These are phyloP conservation scores for Phyllosticta paracitricarpa DNA, from an alignment of 2,329 filamentous ascomycete genomes.

Conservation along the genomic window DNA sequence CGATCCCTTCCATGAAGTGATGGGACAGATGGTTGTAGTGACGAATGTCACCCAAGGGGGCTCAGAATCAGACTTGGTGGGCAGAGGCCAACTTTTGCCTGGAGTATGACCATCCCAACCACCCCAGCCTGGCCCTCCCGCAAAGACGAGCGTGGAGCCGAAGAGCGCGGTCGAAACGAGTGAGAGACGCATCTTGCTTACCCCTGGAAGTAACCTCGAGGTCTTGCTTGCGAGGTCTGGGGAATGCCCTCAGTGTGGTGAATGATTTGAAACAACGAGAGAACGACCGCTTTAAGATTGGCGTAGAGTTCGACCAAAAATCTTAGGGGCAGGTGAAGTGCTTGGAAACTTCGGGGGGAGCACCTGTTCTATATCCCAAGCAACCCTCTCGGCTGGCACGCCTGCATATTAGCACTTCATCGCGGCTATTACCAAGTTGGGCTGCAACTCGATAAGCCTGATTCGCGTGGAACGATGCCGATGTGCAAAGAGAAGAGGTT, in stretches of 20 bases:
- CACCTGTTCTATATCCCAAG: neutral
- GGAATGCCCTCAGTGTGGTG: neutral
- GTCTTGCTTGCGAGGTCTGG: neutral
- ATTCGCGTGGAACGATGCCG: neutral
- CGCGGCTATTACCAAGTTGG: neutral
- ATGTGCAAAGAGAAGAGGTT: neutral
- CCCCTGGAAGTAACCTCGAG: neutral
- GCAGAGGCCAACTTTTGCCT: neutral
- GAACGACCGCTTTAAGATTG: neutral
- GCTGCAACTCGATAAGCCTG: neutral
- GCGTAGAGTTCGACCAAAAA: neutral
- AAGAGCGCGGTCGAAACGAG: neutral
- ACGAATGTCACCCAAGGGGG: constrained; percentile 2
- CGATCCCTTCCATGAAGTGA: constrained; percentile 11
- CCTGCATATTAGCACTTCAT: neutral
- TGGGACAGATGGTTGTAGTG: constrained; percentile 10
- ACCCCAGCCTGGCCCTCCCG: neutral
- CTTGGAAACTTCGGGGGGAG: neutral
- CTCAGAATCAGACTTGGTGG: neutral
- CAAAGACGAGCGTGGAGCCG: neutral
- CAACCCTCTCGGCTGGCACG: neutral
- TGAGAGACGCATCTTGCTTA: neutral
- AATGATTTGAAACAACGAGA: neutral
- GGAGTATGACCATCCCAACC: neutral
- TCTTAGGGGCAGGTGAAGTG: neutral